Percentiles rank a stretch among this genome's conserved stretches.
Conservation (phyloP, 352 stramenopile genomes). For the Phytophthora brassicae region DNA sequence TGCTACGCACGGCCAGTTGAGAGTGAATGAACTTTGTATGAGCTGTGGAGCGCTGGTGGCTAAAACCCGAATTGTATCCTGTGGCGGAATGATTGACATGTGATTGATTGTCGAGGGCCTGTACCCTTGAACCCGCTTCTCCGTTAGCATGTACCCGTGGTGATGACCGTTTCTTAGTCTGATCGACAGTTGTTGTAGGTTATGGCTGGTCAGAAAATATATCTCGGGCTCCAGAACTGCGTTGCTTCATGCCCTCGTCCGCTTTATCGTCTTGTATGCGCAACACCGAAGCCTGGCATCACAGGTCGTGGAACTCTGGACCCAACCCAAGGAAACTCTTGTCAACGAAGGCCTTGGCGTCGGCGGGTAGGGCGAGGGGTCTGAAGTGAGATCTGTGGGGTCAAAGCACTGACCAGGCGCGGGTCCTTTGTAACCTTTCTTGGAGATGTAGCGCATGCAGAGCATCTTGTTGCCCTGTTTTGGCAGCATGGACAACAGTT, state of each 20-base stretch:
- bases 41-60: neutral
- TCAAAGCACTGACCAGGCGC: slow-evolving; percentile 8
- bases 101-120: neutral
- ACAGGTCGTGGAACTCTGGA: slow-evolving; percentile 7
- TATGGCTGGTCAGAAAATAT: no score
- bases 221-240: no score
- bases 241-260: no score
- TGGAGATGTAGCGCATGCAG: slow-evolving; percentile 16
- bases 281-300: neutral
- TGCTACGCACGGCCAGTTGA: neutral
- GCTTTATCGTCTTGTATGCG: no score
- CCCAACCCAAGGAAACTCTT: slow-evolving; percentile 1
- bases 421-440: slow-evolving; percentile 6
- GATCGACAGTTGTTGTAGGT: no score
- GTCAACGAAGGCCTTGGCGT: slow-evolving; percentile 15
- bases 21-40: neutral
- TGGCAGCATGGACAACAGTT: neutral
- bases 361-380: slow-evolving; percentile 1
- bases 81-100: neutral
- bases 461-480: slow-evolving; percentile 11
- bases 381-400: slow-evolving; percentile 6
- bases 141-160: neutral
- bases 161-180: neutral
- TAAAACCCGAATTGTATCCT: neutral
- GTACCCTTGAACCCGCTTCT: neutral